Base-by-base conservation (phyloP, 805 yeast genomes). In the Lipomyces kockii region DNA sequence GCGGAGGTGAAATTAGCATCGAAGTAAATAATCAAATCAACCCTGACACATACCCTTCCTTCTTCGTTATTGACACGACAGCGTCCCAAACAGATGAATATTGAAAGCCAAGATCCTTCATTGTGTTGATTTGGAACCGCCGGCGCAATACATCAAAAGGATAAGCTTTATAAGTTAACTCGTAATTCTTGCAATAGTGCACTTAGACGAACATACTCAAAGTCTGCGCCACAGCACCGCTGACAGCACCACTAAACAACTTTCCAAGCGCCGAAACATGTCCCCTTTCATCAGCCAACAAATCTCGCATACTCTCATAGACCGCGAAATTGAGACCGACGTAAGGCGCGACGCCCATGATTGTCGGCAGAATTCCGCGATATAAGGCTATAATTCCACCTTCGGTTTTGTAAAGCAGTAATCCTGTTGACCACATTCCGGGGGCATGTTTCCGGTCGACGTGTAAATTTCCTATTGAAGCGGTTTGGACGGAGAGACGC, bases 311-410 rank as follows among this genome's bases (percentile, higher is more conserved):
- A 68, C 85, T 87, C 75, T 95, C 98, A 80, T 93, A 94, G 58
- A 92, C 87, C 1, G 97, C 89, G 76, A 94, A 94, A 78, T 93
- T 94, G 62, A 94, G 84, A 3, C 97, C 97, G 39, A 92, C 97
- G 75, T 93, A 95, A 0, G 98, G 98, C 0, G 97, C 98, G 25
- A 95, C 97, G 1, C 98, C 98, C 65, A 91, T 79, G 1, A 93
- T 86, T 0, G 98, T 94, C n/a, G 98, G 97, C 69, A 88, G 81
- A 12, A 93, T 82, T 2, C 99, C 99, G 61, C 93, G 83, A 76
- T 91, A 94, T 17, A 94, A 80, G 0, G 92, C 97, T 1, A 76
- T 68, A 8, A 91, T 29, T 0, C 97, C 97, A 49, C 98, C 98
- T 79, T 94, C 99, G 17, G 83, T 84, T 17, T 73, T 74, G 78